These are phyloP conservation scores for Mortierella sp. DNA, from an alignment of 371 early-diverging fungal genomes.

Conservation along the genomic window DNA sequence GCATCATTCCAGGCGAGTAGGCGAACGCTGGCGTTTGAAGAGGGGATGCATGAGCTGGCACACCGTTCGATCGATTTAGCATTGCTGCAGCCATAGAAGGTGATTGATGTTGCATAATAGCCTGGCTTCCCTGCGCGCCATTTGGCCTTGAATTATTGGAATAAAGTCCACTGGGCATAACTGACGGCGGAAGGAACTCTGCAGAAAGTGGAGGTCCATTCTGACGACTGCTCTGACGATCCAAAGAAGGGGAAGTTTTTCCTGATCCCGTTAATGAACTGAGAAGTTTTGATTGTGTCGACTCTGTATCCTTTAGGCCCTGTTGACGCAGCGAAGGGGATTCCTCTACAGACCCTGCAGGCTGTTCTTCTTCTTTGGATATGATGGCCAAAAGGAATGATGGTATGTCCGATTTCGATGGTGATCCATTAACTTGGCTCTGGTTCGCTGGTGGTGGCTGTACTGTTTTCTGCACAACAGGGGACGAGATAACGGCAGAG, in stretches of 20 bases:
- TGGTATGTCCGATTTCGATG: conserved; percentile 34
- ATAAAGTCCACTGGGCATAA: conserved; percentile 51
- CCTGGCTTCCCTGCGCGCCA: conserved; percentile 3
- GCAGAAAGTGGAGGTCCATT: conserved; percentile 48
- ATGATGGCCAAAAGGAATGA: conserved; percentile 45
- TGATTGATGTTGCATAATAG: conserved; percentile 17
- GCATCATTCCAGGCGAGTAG: conserved; percentile 63
- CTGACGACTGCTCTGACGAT: conserved; percentile 6
- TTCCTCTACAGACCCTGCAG: conserved; percentile 12
- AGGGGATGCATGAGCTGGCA: conserved; percentile 57
- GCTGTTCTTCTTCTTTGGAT: conserved; percentile 35
- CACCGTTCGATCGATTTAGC: conserved; percentile 43
- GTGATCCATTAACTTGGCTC: neutral
- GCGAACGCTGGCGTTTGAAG: conserved; percentile 53
- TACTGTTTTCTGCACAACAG: neutral
- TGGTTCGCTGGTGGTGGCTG: neutral
- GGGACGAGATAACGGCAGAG: neutral
- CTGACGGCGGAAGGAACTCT: conserved; percentile 49
- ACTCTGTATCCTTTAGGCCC: conserved; percentile 15
- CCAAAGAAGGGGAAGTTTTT: conserved; percentile 4
- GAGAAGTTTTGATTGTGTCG: conserved; percentile 26
- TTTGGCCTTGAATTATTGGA: conserved; percentile 14
- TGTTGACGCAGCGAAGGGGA: conserved; percentile 31
- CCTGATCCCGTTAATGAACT: conserved; percentile 25
- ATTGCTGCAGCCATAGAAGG: conserved; percentile 22